A percentile compares a stretch with the other conserved stretches of the same genome.
Evolutionary conservation across 495 filamentous ascomycete genomes (phyloP).

Genomic region (Aspergillus affinis): DNA sequence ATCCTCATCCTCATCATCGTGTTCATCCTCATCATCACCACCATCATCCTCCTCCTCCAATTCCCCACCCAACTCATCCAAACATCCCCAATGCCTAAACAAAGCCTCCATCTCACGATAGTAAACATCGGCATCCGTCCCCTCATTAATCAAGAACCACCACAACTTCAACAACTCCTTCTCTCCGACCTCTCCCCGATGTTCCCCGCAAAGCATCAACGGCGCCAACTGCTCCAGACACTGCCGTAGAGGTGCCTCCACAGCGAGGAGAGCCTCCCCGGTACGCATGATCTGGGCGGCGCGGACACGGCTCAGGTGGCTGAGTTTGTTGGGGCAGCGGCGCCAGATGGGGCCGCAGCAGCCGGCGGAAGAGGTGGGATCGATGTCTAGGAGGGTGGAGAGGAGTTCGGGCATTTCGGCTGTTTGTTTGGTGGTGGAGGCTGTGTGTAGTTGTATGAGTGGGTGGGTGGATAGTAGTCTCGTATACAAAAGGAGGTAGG

Average conservation of each 20-base stretch:
- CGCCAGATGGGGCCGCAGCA: too few relatives aligned
- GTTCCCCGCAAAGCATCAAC: not conserved
- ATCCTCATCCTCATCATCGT: too few relatives aligned
- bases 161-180: not conserved
- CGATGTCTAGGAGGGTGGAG: too few relatives aligned
- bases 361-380: too few relatives aligned
- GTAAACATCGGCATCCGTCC: not conserved
- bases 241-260: not conserved
- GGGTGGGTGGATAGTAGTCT: too few relatives aligned
- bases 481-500: too few relatives aligned
- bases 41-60: not conserved
- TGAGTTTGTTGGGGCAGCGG: not conserved
- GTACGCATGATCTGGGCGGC: not conserved
- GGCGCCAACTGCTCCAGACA: not conserved
- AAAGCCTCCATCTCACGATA: not conserved
- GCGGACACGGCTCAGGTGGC: not conserved
- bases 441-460: too few relatives aligned
- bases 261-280: not conserved
- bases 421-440: too few relatives aligned
- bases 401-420: too few relatives aligned
- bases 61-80: not conserved
- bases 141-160: not conserved
- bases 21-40: too few relatives aligned
- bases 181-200: not conserved
- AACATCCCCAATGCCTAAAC: not conserved